Base-by-base conservation (phyloP, 2,329 filamentous ascomycete genomes). In the Fusarium mangiferae region DNA sequence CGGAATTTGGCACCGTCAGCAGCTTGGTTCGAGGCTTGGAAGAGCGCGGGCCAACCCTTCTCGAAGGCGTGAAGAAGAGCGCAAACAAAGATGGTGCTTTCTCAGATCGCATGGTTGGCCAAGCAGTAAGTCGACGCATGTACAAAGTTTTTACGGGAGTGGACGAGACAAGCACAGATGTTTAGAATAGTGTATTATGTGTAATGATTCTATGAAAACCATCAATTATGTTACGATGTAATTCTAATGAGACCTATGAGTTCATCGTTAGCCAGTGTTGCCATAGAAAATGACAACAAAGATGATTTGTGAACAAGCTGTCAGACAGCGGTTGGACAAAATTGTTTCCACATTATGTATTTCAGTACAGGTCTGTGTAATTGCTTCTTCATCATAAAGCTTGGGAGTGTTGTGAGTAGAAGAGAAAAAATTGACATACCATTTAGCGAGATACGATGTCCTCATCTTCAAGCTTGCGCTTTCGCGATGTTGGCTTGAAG, bases 351-450 rank as follows among this genome's bases (percentile, higher is more conserved):
- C 91, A 94, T 87, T 75, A 42, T 78, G 79, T 78, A 51, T 80
- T 92, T 94, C 91, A 88, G 92, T 92, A 92, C 92, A 94, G 92
- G 92, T 94, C 92, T 94, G 92, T 94, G 92, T 92, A 89, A 84
- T 86, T 88, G 84, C 80, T 85, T 82, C 88, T 85, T 94, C 91
- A 93, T 94, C 93, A 94, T 90, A 67, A 73, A 70, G 78, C 77
- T 78, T 79, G 73, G 70, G 61, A 9, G 26, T 33, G 64, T 68
- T 46, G 52, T 22, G 38, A 60, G 38, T 26, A 2, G 5, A 49
- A 51, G 70, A 63, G 55, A 75, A 63, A 65, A 67, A 68, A 24
- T 42, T 35, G 12, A 81, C 84, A 70, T 85, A 89, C 86, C 84
- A 79, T 80, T 76, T 58, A 68, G 28, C 35, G 55, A n/a, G 61